These are phyloP conservation scores for Phialophora chinensis DNA, from an alignment of 2,329 filamentous ascomycete species.

Conservation along the genomic window DNA sequence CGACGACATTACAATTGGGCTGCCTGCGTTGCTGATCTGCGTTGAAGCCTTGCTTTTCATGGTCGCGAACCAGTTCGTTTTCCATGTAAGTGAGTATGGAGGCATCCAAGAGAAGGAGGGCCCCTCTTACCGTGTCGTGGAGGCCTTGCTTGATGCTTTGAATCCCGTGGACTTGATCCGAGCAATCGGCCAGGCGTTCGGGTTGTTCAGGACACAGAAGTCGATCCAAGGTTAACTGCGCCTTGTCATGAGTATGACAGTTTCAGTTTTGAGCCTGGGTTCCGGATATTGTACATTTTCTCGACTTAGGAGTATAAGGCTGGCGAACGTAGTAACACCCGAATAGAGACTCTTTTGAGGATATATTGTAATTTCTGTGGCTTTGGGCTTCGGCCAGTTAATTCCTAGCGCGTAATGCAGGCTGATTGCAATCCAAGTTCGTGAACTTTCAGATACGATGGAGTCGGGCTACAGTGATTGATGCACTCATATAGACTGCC, in stretches of 20 bases:
- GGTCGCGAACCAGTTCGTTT: slow-evolving; percentile 78
- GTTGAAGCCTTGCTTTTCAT: slow-evolving; percentile 83
- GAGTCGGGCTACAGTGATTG: not conserved
- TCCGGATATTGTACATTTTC: not conserved
- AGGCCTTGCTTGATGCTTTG: slow-evolving; percentile 24
- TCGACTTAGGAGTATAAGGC: not conserved
- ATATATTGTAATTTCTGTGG: not conserved
- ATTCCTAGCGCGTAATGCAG: not conserved
- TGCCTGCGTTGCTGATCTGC: slow-evolving; percentile 76
- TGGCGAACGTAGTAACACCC: not conserved
- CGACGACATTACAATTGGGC: slow-evolving; percentile 74
- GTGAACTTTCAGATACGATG: not conserved
- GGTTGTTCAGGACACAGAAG: not conserved
- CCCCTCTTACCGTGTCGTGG: not conserved
- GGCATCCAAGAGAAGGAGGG: not conserved
- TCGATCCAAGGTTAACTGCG: no score
- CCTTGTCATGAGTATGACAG: not conserved
- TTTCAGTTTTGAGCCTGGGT: not conserved
- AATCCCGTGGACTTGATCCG: slow-evolving; percentile 28
- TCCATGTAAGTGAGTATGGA: slow-evolving; percentile 58
- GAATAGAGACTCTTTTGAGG: not conserved
- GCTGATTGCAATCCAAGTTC: not conserved
- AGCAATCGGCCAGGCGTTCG: slow-evolving; percentile 49
- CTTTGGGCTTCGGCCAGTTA: not conserved
- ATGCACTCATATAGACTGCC: not conserved